Percentiles rank a stretch among this genome's conserved stretches.
phyloP scores from a whole-genome alignment of 1,284 basidiomycete genomes.

The Ganoderma sinense region DNA sequence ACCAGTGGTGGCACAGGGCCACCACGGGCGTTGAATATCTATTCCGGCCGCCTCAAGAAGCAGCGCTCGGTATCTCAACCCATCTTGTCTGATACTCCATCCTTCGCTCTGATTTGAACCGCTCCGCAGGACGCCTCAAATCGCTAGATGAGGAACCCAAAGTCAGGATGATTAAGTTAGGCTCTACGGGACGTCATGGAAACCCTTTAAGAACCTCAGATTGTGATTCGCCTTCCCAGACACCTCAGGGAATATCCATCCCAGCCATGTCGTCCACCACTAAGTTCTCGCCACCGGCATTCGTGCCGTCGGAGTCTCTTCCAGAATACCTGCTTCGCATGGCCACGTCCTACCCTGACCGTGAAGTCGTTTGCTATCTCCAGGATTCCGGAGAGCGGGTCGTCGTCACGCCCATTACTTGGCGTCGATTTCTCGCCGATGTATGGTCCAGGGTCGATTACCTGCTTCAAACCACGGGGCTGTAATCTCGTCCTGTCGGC shows the following conservation, averaged over 20 bases:
- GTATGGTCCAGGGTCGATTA: constrained; percentile 14
- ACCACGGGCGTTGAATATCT: neutral
- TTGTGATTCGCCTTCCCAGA: neutral
- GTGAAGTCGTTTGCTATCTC: constrained; percentile 15
- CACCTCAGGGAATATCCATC: neutral
- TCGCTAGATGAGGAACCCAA: neutral
- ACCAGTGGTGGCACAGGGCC: neutral
- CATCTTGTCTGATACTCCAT: neutral
- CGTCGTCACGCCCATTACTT: constrained; percentile 8
- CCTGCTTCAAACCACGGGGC: constrained; percentile 5
- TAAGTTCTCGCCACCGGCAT: constrained; percentile 7
- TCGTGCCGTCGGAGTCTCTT: constrained; percentile 3
- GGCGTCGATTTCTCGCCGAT: constrained; percentile 17
- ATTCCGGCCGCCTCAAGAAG: neutral
- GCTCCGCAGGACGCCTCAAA: neutral
- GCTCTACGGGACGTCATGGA: neutral
- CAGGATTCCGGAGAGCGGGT: constrained; percentile 4
- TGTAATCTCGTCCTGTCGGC: constrained; percentile 5
- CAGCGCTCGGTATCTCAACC: neutral
- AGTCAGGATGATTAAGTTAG: neutral
- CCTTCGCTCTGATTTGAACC: neutral
- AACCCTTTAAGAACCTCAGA: neutral
- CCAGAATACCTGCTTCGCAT: constrained; percentile 16
- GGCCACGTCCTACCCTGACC: constrained; percentile 10
- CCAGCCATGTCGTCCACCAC: neutral